phyloP scores from a whole-genome alignment of 768 basidiomycete genomes.

The Leccinum incarnatum region DNA sequence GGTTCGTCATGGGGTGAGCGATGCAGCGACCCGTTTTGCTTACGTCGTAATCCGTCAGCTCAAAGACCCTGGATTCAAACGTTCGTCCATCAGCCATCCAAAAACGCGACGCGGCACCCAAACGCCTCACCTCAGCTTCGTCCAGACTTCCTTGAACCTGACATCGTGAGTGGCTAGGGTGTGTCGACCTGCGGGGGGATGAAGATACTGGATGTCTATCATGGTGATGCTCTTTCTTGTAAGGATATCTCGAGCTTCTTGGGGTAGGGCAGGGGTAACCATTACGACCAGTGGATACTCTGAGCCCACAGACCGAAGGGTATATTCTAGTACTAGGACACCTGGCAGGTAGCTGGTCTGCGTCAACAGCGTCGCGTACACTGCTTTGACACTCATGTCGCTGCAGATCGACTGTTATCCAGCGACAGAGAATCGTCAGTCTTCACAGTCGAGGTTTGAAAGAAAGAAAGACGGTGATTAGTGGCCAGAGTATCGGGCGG shows the following conservation, averaged over 20 bases:
- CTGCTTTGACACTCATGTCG: constrained; percentile 43
- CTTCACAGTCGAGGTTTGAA: neutral
- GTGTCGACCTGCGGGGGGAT: constrained; percentile 45
- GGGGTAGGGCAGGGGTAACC: constrained; percentile 58
- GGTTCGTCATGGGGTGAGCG: neutral
- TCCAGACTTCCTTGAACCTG: constrained; percentile 65
- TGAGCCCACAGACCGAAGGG: constrained; percentile 51
- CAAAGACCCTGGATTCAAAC: constrained; percentile 46
- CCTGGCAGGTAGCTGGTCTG: constrained; percentile 57
- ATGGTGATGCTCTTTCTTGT: constrained; percentile 49
- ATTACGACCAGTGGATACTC: constrained; percentile 77
- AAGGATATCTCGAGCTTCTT: constrained; percentile 51
- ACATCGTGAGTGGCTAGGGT: constrained; percentile 36
- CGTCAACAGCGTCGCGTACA: constrained; percentile 80
- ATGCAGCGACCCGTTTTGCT: constrained; percentile 8
- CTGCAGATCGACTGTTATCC: neutral
- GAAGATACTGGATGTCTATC: constrained; percentile 57
- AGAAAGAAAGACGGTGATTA: neutral
- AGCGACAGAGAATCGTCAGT: neutral
- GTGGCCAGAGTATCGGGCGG: neutral
- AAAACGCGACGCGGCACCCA: neutral
- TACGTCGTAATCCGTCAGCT: constrained; percentile 66
- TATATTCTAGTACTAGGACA: constrained; percentile 51
- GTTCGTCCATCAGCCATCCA: neutral
- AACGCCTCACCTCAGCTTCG: constrained; percentile 47